Percentiles rank a stretch among this genome's conserved stretches.
These are phyloP conservation scores for Glebionis coronaria DNA, from an alignment of 129 eudicot species.

Conservation along the genomic window DNA sequence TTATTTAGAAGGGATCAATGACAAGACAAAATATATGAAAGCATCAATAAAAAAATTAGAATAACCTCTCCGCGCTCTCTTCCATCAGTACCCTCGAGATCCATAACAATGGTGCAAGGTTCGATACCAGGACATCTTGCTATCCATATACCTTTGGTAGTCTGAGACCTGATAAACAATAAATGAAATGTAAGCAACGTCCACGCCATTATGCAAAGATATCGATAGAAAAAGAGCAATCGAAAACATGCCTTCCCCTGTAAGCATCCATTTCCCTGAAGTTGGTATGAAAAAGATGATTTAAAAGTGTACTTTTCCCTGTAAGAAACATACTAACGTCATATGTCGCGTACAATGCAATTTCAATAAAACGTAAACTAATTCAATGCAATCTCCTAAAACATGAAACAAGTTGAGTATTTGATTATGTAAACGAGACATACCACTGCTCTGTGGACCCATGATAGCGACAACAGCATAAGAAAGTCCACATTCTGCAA, in stretches of 20 bases:
- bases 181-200: neutral
- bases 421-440: constrained; percentile 16
- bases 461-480: constrained; percentile 97
- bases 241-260: constrained; percentile 75
- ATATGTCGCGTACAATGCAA: constrained; percentile 8
- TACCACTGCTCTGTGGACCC: constrained; percentile 99
- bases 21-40: neutral
- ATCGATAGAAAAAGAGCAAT: constrained; percentile 6
- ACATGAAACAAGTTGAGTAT: neutral
- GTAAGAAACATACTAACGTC: constrained; percentile 25
- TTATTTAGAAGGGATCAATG: neutral
- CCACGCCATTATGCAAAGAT: neutral
- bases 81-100: constrained; percentile 99
- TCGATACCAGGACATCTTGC: constrained; percentile 88
- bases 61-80: constrained; percentile 98
- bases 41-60: neutral
- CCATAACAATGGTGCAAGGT: constrained; percentile 97
- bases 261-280: constrained; percentile 99
- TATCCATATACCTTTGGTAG: constrained; percentile 98
- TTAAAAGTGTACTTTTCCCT: constrained; percentile 94
- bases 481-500: constrained; percentile 92
- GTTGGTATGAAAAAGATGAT: constrained; percentile 77
- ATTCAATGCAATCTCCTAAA: neutral
- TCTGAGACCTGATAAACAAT: constrained; percentile 63
- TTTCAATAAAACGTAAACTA: neutral